Evolutionary conservation across 1,284 basidiomycete genomes (phyloP), one percentile per base, ranked within the genome.

Genomic region (Ganoderma resinaceum): DNA sequence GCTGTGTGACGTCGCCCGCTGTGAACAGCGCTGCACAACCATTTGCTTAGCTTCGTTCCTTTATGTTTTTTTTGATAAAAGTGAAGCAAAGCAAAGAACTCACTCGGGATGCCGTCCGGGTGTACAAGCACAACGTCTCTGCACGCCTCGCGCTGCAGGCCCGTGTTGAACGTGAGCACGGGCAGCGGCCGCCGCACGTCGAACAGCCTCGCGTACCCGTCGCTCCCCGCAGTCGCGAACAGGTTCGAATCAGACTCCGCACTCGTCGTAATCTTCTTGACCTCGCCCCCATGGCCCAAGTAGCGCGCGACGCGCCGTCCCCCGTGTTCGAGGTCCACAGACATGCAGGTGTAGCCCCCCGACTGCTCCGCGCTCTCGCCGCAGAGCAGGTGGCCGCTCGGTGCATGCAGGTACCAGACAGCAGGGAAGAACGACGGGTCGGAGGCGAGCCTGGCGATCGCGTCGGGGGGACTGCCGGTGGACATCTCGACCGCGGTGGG

Each of bases 191-290:
- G 68, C n/a, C 83, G 79, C 16, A 79, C 70, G 66, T 84, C 83
- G 65, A 78, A 84, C 35, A 85, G 67, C n/a, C 83, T 73, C 18
- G 78, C 81, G 62, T 75, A 77, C 1, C 83, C 82, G 67, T 85
- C 84, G 59, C 65, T 68, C 14, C 76, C 77, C 1, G 77, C 78
- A 0, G 82, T 83, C 18, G 78, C 65, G 72, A 85, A 84, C 0
- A 74, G 58, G 64, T 81, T 80, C 5, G 79, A 75, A 49, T 83
- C 81, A n/a, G n/a, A n/a, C 0, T 69, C 80, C 0, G 66, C 70
- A 70, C 79, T 81, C 2, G 78, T 80, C 12, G 81, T 77, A 65
- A 83, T 77, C 37, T 67, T 67, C 35, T 70, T 66, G 23, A 83
- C 76, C 18, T 66, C 70, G 9, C 77, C 81, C 7, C 81, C 80